Evolutionary conservation across 352 stramenopile species (phyloP).

Genomic region (Pythium oligandrum): DNA sequence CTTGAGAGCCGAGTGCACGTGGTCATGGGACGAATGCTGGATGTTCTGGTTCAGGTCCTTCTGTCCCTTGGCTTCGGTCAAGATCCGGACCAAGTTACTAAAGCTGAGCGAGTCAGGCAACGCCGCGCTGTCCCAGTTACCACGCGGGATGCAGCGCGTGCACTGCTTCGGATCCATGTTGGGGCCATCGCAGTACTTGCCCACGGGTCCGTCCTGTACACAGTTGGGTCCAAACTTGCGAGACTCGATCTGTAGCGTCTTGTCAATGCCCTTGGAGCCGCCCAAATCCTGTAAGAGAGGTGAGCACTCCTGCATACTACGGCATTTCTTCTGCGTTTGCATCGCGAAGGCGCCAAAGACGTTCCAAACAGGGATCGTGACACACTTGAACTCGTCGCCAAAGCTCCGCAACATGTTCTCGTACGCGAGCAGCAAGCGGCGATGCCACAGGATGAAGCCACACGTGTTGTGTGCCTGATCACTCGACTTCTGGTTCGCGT

Average conservation of each 20-base stretch:
- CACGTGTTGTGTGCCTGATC: constrained; percentile 11
- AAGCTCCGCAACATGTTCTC: constrained; percentile 10
- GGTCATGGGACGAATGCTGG: constrained; percentile 8
- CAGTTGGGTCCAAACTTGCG: constrained; percentile 12
- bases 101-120: constrained; percentile 9
- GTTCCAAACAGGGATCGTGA: constrained; percentile 9
- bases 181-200: constrained; percentile 13
- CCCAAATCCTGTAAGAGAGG: constrained; percentile 6
- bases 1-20: constrained; percentile 9
- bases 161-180: constrained; percentile 4
- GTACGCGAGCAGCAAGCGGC: constrained; percentile 8
- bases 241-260: constrained; percentile 11
- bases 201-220: constrained; percentile 8
- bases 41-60: constrained; percentile 11
- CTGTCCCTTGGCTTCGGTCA: constrained; percentile 2
- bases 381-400: constrained; percentile 1
- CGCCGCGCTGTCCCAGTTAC: constrained; percentile 7
- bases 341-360: constrained; percentile 5
- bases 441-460: constrained; percentile 11
- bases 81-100: constrained; percentile 6
- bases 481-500: background rate
- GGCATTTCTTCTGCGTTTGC: constrained; percentile 12
- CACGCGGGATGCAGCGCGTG: constrained; percentile 8
- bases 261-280: constrained; percentile 5
- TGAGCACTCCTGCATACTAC: constrained; percentile 5